These are phyloP conservation scores for Torulaspora microellipsoides DNA, from an alignment of 805 yeast genomes.

Conservation along the genomic window DNA sequence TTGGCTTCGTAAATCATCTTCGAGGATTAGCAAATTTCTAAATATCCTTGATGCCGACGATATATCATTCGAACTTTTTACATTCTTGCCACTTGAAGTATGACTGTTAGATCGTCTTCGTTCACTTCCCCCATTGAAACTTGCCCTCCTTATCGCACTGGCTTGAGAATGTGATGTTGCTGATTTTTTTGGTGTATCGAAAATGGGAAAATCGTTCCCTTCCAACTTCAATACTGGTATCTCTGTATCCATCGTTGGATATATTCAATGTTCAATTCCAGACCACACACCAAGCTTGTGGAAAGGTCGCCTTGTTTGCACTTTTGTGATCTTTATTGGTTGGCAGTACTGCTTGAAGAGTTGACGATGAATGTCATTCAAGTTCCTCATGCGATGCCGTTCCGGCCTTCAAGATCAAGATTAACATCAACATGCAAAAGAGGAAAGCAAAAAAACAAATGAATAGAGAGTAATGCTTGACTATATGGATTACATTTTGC, in stretches of 20 bases:
- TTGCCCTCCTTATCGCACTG: slow-evolving; percentile 6
- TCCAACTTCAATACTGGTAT: slow-evolving; percentile 15
- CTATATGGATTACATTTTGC: slow-evolving; percentile 83
- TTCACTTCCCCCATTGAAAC: slow-evolving; percentile 7
- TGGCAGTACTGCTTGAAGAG: too few relatives aligned
- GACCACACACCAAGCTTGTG: not conserved
- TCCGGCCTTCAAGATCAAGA: not conserved
- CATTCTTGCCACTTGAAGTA: slow-evolving; percentile 29
- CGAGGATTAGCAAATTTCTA: slow-evolving; percentile 76
- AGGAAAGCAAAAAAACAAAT: too few relatives aligned
- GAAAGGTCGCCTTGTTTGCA: too few relatives aligned
- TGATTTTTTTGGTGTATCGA: slow-evolving; percentile 1
- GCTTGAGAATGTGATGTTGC: not conserved
- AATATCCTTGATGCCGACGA: slow-evolving; percentile 67
- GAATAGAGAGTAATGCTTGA: slow-evolving; percentile 49
- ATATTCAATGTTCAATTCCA: not conserved
- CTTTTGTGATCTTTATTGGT: too few relatives aligned
- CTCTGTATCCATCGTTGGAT: slow-evolving; percentile 6
- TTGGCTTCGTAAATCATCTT: slow-evolving; percentile 80
- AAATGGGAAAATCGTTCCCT: not conserved
- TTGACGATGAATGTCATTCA: too few relatives aligned
- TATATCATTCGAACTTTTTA: slow-evolving; percentile 29
- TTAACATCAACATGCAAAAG: not conserved
- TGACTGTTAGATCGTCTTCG: slow-evolving; percentile 28
- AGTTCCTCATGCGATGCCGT: not conserved